phyloP scores from a whole-genome alignment of 805 yeast genomes.

The Teunomyces lycoperdinae region DNA sequence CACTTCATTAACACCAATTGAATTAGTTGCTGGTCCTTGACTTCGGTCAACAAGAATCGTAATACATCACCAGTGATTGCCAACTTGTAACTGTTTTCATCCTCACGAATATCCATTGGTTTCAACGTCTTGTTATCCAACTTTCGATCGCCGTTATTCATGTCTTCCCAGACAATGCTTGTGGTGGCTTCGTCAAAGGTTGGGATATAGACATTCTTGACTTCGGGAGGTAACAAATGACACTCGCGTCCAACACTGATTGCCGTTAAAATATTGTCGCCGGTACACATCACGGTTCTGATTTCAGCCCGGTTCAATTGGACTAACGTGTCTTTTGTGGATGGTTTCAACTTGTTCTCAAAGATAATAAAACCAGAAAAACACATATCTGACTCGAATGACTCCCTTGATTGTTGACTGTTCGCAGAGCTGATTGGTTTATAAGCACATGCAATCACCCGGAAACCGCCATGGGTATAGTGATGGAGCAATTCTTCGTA shows the following conservation, averaged over 20 bases:
- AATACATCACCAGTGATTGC: conserved; percentile 95
- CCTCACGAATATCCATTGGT: conserved; percentile 36
- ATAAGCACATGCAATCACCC: conserved; percentile 93
- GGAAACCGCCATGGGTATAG: conserved; percentile 90
- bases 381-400: conserved; percentile 63
- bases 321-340: conserved; percentile 59
- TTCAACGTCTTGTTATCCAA: conserved; percentile 65
- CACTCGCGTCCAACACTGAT: conserved; percentile 90
- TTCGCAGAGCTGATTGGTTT: conserved; percentile 36
- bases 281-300: conserved; percentile 94
- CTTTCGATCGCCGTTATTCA: conserved; percentile 50
- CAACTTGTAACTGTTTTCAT: conserved; percentile 50
- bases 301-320: conserved; percentile 66
- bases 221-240: conserved; percentile 51
- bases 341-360: conserved; percentile 81
- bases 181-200: conserved; percentile 31
- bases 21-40: conserved; percentile 40
- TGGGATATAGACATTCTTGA: conserved; percentile 51
- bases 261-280: conserved; percentile 93
- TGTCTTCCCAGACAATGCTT: conserved; percentile 62
- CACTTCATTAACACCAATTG: conserved; percentile 66
- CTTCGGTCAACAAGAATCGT: conserved; percentile 64
- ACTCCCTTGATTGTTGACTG: conserved; percentile 45
- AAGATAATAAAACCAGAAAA: conserved; percentile 89
- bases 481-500: conserved; percentile 71